Percentiles rank a stretch among this genome's conserved stretches.
Evolutionary conservation across 1,284 basidiomycete genomes (phyloP).

Genomic region (Apiotrichum brassicae): DNA sequence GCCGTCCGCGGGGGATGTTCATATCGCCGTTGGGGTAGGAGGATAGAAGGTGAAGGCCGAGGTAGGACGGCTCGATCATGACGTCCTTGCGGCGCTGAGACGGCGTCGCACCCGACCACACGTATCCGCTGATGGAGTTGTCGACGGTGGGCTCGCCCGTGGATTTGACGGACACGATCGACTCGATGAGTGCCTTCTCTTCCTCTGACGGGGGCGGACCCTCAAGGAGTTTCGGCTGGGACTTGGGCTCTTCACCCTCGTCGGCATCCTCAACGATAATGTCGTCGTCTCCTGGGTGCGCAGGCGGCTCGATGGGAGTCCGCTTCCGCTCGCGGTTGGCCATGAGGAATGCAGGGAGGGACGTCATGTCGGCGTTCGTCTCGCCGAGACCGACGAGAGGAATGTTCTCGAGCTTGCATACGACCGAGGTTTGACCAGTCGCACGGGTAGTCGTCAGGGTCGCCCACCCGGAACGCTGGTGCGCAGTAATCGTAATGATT

Average conservation of each 20-base stretch:
- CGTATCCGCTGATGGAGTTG: constrained; percentile 50
- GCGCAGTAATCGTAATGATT: constrained; percentile 72
- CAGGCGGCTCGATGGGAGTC: constrained; percentile 6
- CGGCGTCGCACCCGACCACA: constrained; percentile 76
- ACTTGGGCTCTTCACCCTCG: not conserved
- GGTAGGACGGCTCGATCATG: constrained; percentile 75
- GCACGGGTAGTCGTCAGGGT: constrained; percentile 80
- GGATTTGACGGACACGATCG: constrained; percentile 10
- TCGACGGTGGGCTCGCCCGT: constrained; percentile 12
- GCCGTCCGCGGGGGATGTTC: constrained; percentile 41
- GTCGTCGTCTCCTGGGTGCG: not conserved
- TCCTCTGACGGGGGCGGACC: not conserved
- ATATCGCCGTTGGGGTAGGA: constrained; percentile 58
- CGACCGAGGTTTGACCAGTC: constrained; percentile 75
- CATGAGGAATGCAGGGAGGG: constrained; percentile 64
- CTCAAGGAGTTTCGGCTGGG: not conserved
- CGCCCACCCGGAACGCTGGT: constrained; percentile 77
- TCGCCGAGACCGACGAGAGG: constrained; percentile 76
- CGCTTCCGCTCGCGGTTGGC: constrained; percentile 56
- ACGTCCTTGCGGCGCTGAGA: constrained; percentile 81
- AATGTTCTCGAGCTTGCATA: constrained; percentile 87
- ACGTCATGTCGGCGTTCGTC: constrained; percentile 64
- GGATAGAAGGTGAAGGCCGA: constrained; percentile 74
- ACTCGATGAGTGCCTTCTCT: not conserved
- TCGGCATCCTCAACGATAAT: not conserved